A percentile compares a stretch with the other conserved stretches of the same genome.
These are phyloP conservation scores for Pseudopediastrum boryanum DNA, from an alignment of 139 green algal species.

Conservation along the genomic window DNA sequence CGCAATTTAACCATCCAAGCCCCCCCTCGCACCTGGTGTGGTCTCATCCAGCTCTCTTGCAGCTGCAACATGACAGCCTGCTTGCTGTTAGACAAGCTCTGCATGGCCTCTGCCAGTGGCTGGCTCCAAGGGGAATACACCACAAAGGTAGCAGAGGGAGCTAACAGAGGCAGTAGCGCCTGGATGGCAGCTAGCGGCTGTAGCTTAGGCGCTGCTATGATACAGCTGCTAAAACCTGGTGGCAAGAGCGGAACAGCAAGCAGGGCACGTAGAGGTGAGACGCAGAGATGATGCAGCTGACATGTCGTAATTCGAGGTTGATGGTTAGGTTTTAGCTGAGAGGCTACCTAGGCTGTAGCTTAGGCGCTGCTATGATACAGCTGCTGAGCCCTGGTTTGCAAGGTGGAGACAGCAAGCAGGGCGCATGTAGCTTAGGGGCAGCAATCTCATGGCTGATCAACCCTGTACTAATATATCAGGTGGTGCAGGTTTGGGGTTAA, in stretches of 20 bases:
- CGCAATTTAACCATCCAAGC: neutral
- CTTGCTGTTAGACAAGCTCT: conserved; percentile 26
- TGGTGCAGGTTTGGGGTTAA: too few relatives aligned
- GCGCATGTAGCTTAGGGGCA: too few relatives aligned
- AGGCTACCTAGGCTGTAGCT: conserved; percentile 59
- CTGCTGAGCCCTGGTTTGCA: neutral
- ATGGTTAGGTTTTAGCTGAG: too few relatives aligned
- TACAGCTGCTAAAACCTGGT: conserved; percentile 67
- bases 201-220: conserved; percentile 64
- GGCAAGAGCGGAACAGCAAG: conserved; percentile 17
- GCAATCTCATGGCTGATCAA: too few relatives aligned
- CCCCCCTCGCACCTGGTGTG: conserved; percentile 65
- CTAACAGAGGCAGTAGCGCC: conserved; percentile 72
- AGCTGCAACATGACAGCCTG: conserved; percentile 64
- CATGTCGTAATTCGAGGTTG: too few relatives aligned
- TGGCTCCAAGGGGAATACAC: conserved; percentile 66
- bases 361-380: conserved; percentile 65
- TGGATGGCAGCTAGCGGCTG: conserved; percentile 55
- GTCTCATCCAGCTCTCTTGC: conserved; percentile 78
- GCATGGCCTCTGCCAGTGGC: conserved; percentile 72
- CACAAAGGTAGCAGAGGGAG: conserved; percentile 73
- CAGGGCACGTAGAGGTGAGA: too few relatives aligned
- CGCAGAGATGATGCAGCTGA: too few relatives aligned
- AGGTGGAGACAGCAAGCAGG: too few relatives aligned
- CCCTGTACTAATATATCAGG: too few relatives aligned